phyloP scores from a whole-genome alignment of 495 filamentous ascomycete species.

The Lophiotrema nucula region DNA sequence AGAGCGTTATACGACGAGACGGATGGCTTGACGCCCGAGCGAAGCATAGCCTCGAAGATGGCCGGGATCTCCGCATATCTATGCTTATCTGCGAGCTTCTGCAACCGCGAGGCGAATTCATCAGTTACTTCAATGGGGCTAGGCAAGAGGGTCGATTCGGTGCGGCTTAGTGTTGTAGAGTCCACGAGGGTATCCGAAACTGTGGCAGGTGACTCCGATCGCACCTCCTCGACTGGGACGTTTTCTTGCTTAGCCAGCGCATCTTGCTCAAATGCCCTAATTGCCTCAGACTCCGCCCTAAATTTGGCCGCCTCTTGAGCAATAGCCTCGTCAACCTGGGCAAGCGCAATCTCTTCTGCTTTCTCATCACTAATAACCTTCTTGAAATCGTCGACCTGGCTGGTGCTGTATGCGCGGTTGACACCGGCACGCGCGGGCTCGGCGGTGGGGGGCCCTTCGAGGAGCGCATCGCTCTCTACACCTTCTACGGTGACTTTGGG shows the following conservation, averaged over 20 bases:
- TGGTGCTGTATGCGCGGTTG: constrained; percentile 50
- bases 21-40: constrained; percentile 72
- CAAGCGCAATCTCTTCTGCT: constrained; percentile 53
- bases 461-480: constrained; percentile 48
- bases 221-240: constrained; percentile 38
- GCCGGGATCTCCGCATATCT: constrained; percentile 83
- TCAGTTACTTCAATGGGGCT: constrained; percentile 37
- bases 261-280: constrained; percentile 36
- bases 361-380: constrained; percentile 53
- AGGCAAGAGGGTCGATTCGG: constrained; percentile 27
- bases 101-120: constrained; percentile 70
- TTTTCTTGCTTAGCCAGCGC: constrained; percentile 38
- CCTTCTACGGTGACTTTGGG: constrained; percentile 53
- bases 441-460: constrained; percentile 49
- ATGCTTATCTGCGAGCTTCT: constrained; percentile 62
- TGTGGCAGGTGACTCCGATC: constrained; percentile 24
- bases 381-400: constrained; percentile 58
- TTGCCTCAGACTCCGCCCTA: constrained; percentile 39
- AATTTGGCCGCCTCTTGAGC: constrained; percentile 55
- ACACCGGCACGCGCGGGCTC: constrained; percentile 46
- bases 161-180: constrained; percentile 28
- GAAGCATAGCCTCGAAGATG: constrained; percentile 82
- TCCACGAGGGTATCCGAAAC: constrained; percentile 25
- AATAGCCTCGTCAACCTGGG: constrained; percentile 63
- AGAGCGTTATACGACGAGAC: constrained; percentile 87